phyloP scores from a whole-genome alignment of 2,329 filamentous ascomycete species.

The Alternaria conjuncta region DNA sequence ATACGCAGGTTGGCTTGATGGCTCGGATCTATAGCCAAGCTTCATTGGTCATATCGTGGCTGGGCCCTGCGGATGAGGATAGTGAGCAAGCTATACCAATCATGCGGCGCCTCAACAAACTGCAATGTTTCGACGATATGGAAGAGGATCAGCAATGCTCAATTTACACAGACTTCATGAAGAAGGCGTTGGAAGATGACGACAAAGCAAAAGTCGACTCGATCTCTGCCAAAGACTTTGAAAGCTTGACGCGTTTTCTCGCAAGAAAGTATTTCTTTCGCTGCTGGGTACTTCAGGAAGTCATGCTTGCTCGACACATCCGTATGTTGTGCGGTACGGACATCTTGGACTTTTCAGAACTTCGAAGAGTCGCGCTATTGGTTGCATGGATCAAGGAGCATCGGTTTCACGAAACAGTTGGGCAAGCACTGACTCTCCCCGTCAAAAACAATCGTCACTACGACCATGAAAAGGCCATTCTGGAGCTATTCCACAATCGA shows the following conservation, averaged over 20 bases:
- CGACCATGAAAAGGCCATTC: neutral
- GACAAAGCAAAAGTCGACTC: neutral
- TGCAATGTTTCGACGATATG: neutral
- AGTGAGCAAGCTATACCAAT: neutral
- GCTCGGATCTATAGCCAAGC: conserved; percentile 9
- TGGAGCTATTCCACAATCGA: neutral
- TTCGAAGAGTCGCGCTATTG: neutral
- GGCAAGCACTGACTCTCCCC: neutral
- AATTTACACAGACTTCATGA: neutral
- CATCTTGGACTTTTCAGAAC: neutral
- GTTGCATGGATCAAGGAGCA: neutral
- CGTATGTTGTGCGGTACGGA: neutral
- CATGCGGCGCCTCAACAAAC: neutral
- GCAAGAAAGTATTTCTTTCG: conserved; percentile 5
- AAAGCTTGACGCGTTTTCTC: neutral
- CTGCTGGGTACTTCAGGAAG: conserved; percentile 6
- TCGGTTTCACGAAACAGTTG: neutral
- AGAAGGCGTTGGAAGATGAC: neutral
- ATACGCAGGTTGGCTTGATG: conserved; percentile 16
- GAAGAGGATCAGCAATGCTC: neutral
- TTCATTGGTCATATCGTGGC: conserved; percentile 7
- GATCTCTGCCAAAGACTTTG: neutral
- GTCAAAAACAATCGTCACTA: neutral
- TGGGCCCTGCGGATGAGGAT: conserved; percentile 16
- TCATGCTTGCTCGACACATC: neutral